Evolutionary conservation across 148 eudicot species (phyloP).

Genomic region (Camellia sinensis): DNA sequence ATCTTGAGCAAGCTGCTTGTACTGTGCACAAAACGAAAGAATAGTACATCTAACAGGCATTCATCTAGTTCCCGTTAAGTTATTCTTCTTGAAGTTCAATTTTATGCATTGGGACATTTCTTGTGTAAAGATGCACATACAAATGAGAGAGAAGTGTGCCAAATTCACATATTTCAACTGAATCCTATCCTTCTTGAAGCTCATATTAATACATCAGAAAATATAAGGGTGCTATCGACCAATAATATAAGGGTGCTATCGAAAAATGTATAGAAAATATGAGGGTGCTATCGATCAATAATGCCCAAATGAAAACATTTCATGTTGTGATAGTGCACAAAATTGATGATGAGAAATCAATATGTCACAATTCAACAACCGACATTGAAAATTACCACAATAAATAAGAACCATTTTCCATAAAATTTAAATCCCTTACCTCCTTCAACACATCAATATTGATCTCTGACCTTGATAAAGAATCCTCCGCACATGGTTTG

Average conservation of each 20-base stretch:
- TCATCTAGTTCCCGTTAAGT: neutral
- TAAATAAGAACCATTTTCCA: neutral
- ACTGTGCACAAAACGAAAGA: neutral
- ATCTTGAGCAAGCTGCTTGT: neutral
- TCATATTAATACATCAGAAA: neutral
- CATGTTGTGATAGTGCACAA: neutral
- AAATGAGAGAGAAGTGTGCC: neutral
- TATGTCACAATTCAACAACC: neutral
- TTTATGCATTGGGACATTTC: neutral
- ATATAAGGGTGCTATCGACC: neutral
- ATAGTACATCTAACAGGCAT: neutral
- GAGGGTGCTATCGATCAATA: neutral
- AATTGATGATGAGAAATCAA: neutral
- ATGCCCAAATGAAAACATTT: neutral
- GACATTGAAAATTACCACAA: neutral
- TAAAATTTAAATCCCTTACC: conserved; percentile 38
- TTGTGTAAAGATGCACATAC: neutral
- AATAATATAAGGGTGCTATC: too few relatives aligned
- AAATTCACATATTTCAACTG: neutral
- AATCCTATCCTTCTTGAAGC: neutral
- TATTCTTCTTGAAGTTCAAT: neutral
- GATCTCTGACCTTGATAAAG: conserved; percentile 70
- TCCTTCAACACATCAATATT: conserved; percentile 86
- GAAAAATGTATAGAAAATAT: neutral
- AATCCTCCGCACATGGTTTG: conserved; percentile 90